Conservation (phyloP, 2,329 filamentous ascomycete genomes). For the Fusarium sp. region DNA sequence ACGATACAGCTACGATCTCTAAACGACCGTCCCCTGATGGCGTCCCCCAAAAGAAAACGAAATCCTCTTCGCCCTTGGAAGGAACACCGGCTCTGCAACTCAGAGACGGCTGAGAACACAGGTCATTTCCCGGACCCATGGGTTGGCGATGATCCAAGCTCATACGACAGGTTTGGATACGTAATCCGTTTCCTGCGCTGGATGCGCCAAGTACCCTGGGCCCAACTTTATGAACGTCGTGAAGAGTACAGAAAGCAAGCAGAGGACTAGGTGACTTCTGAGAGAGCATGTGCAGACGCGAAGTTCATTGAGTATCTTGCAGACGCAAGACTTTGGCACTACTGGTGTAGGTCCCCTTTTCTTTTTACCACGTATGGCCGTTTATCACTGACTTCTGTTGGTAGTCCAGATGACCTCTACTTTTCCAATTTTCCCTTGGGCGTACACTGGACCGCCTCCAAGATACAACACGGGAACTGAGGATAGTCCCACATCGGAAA, state of each 20-base stretch:
- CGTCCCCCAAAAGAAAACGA: too few species aligned
- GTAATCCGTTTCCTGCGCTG: too few species aligned
- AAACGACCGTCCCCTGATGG: too few species aligned
- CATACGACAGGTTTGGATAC: too few species aligned
- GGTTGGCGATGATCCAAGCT: too few species aligned
- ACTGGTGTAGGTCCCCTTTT: not conserved
- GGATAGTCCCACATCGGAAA: too few species aligned
- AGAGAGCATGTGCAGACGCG: not conserved
- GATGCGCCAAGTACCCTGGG: too few species aligned
- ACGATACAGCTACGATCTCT: not conserved
- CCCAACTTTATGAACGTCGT: too few species aligned
- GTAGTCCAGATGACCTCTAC: not conserved
- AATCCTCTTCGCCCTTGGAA: not conserved
- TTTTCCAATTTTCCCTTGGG: not conserved
- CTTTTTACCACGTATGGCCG: too few species aligned
- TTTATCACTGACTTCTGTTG: not conserved
- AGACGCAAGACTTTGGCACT: not conserved
- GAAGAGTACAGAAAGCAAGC: not conserved
- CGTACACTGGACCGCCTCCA: not conserved
- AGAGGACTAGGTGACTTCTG: not conserved
- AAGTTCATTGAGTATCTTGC: not conserved
- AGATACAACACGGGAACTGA: too few species aligned
- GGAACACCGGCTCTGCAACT: not conserved
- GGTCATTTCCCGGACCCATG: too few species aligned
- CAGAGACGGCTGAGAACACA: not conserved